Base-by-base conservation (phyloP, 345 rosid genomes). In the Citrus medica region DNA sequence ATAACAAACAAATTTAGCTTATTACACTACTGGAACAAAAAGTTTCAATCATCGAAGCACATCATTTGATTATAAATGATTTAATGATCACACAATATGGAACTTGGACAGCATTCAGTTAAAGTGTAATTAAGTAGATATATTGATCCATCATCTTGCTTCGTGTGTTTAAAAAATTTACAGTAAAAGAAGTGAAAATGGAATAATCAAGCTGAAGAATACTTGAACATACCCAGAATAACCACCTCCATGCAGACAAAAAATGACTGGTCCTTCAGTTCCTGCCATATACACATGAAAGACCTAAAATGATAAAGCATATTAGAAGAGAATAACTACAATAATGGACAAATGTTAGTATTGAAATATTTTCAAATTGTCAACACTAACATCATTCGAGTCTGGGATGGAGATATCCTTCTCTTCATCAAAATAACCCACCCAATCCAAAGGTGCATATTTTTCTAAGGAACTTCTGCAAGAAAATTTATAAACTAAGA, bases 201-300 rank as follows among this genome's bases (percentile, higher is more conserved):
- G 24, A 17, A 64, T 22, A 80, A 68, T 63, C 65, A 16, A 68
- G 38, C 5, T 56, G 14, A 27, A 67, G 70, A 19, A 74, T 40
- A 35, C 33, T 25, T 46, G n/a, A n/a, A 19, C 88, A 78, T 82
- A 96, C 98, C 99, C 99, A 73, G 93, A 87, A 86, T 87, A 92
- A 64, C 98, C 99, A 81, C 97, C 99, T 24, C 98, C 99, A 73
- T 94, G 98, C 22, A 96, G 89, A 87, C 94, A 94, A 85, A 94
- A 89, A 32, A 94, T 93, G 33, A 96, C 92, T 5, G 99, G 97
- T 66, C 99, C 98, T 78, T 92, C 92, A 10, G 81, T 88, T 83
- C 99, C 99, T 77, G 97, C 97, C 87, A 83, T 78, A 84, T 92
- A 96, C 25, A 96, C 90, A 83, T 91, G 99, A 90, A 94, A 94